Percentiles rank a stretch among this genome's conserved stretches.
Conservation (phyloP, 768 basidiomycete genomes). For the Tulasnella sp. region DNA sequence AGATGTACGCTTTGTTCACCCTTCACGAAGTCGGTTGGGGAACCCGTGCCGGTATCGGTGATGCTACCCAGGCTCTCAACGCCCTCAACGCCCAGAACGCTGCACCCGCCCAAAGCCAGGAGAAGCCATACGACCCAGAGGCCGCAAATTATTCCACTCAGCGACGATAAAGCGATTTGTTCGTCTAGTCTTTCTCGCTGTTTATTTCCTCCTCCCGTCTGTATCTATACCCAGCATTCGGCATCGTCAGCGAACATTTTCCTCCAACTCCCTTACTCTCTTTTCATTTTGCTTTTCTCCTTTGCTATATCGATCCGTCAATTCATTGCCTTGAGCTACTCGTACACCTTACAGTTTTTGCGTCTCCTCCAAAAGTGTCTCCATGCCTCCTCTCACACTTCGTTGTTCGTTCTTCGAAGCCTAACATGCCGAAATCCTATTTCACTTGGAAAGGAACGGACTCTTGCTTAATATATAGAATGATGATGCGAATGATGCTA, state of each 20-base stretch:
- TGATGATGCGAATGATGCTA: background rate
- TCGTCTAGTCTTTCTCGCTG: background rate
- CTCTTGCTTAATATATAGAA: slow-evolving; percentile 2
- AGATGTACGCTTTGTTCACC: slow-evolving; percentile 82
- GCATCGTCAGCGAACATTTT: background rate
- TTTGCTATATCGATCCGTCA: background rate
- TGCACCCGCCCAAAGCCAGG: background rate
- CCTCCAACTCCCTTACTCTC: background rate
- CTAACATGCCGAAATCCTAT: background rate
- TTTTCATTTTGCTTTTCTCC: background rate
- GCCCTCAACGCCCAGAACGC: slow-evolving; percentile 38
- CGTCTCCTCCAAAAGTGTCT: background rate
- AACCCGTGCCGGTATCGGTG: slow-evolving; percentile 88
- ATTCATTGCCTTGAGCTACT: background rate
- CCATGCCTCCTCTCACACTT: background rate
- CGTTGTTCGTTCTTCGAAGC: background rate
- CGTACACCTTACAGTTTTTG: background rate
- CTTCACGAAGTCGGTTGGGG: slow-evolving; percentile 88
- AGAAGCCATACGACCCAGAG: slow-evolving; percentile 8
- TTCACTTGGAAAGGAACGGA: background rate
- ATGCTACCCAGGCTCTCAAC: slow-evolving; percentile 66
- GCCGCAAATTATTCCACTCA: background rate
- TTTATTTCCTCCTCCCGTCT: background rate
- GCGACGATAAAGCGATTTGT: slow-evolving; percentile 2
- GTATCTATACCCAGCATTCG: background rate